phyloP scores from a whole-genome alignment of 805 yeast species.

The Yamadazyma sp. region DNA sequence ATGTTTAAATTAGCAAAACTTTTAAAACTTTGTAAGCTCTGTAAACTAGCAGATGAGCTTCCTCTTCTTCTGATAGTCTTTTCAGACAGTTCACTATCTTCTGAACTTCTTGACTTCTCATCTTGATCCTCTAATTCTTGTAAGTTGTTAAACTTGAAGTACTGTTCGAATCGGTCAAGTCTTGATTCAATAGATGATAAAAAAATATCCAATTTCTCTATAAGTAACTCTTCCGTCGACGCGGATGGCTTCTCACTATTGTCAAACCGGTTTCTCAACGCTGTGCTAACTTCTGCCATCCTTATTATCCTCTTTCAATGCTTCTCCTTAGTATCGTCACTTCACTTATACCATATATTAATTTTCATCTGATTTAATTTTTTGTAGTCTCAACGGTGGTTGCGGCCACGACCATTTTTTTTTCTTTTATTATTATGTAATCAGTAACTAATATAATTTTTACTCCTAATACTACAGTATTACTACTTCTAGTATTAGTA shows the following conservation, averaged over 20 bases:
- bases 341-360: no score
- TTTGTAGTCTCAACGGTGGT: no score
- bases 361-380: no score
- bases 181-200: slow-evolving; percentile 41
- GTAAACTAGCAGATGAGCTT: slow-evolving; percentile 24
- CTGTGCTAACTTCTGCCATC: slow-evolving; percentile 16
- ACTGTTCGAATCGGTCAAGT: slow-evolving; percentile 38
- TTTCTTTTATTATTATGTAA: no score
- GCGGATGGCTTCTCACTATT: neutral
- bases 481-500: no score
- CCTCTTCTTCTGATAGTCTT: slow-evolving; percentile 17
- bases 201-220: slow-evolving; percentile 39
- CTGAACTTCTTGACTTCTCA: no score
- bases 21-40: slow-evolving; percentile 27
- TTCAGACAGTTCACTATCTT: neutral
- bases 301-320: no score
- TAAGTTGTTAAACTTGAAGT: slow-evolving; percentile 24
- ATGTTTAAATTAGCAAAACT: slow-evolving; percentile 32
- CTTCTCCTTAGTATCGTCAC: no score
- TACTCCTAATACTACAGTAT: no score
- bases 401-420: no score
- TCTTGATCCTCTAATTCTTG: slow-evolving; percentile 14
- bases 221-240: slow-evolving; percentile 37
- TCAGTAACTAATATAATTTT: no score
- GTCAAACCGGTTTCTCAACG: slow-evolving; percentile 10